Base-by-base conservation (phyloP, 78 protist species). In the Dictyostelium brefeldianum region DNA sequence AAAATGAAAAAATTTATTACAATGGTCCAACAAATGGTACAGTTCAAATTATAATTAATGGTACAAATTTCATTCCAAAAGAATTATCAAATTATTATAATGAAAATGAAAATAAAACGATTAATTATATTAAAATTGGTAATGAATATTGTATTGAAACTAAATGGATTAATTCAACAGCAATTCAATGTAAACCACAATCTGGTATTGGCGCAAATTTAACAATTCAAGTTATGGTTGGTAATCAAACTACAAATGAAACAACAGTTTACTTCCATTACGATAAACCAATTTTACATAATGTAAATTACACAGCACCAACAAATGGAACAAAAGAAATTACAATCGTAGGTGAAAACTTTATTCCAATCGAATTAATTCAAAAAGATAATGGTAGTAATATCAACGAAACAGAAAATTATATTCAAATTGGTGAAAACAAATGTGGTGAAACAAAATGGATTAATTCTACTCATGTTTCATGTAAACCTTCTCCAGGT, bases 1-100 rank as follows among this genome's bases (percentile, higher is more conserved):
- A 65, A 27, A 65, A 8, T n/a, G 10, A 20, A 20, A n/a, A n/a
- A n/a, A n/a, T n/a, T n/a, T 20, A n/a, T 14, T 71, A 70, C 11
- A 18, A 25, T 41, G 10, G 29, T 12, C 41, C 81, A 48, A 75
- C 81, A 4, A 20, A 48, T 51, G 29, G 65, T 4, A 0, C 0
- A 4, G 12, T n/a, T 43, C 41, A 15, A 17, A 69, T 82, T 51
- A 64, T 46, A 48, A 51, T 69, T 1, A 69, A 36, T 25, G 89
- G 89, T 48, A n/a, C 10, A 2, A 82, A 82, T 43, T 82, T 82
- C 50, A 77, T 82, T 48, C 89, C 89, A 67, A 15, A 83, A 54
- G 65, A 54, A 14, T 75, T 83, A 4, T 6, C 41, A 51, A 31
- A 54, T 51, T 9, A 57, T n/a, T 57, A 57, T 27, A 57, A 50